A percentile compares a stretch with the other conserved stretches of the same genome.
phyloP scores from a whole-genome alignment of 306 rosid species.

The Acacia melanoxylon region DNA sequence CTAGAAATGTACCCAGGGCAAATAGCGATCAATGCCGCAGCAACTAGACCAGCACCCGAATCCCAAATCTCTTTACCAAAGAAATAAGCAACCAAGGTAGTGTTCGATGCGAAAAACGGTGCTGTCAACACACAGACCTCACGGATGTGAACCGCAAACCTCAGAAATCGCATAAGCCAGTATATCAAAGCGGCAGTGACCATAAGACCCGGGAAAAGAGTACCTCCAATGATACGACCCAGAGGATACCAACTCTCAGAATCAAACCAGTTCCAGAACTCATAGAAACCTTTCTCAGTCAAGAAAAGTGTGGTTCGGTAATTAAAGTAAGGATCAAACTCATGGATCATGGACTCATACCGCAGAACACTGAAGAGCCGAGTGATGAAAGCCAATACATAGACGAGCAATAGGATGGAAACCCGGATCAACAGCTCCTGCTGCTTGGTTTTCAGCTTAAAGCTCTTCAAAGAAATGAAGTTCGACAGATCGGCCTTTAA shows the following conservation, averaged over 20 bases:
- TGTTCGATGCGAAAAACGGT: conserved; percentile 94
- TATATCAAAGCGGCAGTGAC: conserved; percentile 89
- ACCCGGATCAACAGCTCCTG: conserved; percentile 95
- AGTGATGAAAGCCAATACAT: conserved; percentile 85
- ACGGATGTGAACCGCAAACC: conserved; percentile 85
- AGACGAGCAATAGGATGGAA: conserved; percentile 64
- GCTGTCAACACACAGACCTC: conserved; percentile 96
- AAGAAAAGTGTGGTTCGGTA: conserved; percentile 87
- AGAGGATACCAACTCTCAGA: conserved; percentile 96
- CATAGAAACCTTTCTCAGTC: conserved; percentile 80
- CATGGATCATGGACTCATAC: conserved; percentile 98
- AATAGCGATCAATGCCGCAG: conserved; percentile 88
- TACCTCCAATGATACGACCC: conserved; percentile 93
- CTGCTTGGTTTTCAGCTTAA: conserved; percentile 90
- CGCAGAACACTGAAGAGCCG: conserved; percentile 97
- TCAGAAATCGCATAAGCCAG: conserved; percentile 59
- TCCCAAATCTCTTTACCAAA: conserved; percentile 97
- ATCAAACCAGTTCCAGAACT: conserved; percentile 99
- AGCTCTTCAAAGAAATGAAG: conserved; percentile 46
- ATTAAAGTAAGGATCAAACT: conserved; percentile 97
- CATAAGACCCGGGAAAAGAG: conserved; percentile 97
- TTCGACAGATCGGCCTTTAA: conserved; percentile 12
- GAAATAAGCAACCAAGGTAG: conserved; percentile 86
- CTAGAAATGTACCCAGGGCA: conserved; percentile 96
- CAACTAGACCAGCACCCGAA: conserved; percentile 92